These are phyloP conservation scores for Basidiobolus meristosporus DNA, from an alignment of 371 early-diverging fungal species.

Conservation along the genomic window DNA sequence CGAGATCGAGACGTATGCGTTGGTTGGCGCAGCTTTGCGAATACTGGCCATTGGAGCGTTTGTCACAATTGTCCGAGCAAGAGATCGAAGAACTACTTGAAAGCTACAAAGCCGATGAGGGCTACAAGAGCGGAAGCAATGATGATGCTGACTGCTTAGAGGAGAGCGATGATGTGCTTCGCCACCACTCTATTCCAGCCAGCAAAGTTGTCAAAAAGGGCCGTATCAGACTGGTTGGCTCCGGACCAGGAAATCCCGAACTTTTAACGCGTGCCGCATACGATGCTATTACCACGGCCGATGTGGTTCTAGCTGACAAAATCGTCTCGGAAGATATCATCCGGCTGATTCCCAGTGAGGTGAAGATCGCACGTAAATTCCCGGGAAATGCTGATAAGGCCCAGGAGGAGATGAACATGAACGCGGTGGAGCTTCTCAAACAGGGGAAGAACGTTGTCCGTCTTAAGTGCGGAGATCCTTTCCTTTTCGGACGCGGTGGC, in stretches of 20 bases:
- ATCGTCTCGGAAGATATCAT: constrained; percentile 58
- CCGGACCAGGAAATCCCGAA: constrained; percentile 73
- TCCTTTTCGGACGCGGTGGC: constrained; percentile 81
- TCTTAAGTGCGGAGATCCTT: constrained; percentile 82
- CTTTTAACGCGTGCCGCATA: constrained; percentile 61
- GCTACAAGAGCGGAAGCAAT: too few species aligned
- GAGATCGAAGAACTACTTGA: too few species aligned
- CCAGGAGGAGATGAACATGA: constrained; percentile 56
- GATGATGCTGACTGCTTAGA: too few species aligned
- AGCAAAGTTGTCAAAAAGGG: constrained; percentile 13
- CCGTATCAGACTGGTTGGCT: constrained; percentile 39
- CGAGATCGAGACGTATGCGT: constrained; percentile 51
- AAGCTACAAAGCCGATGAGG: too few species aligned
- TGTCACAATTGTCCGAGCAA: too few species aligned
- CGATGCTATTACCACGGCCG: constrained; percentile 41
- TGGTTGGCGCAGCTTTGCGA: constrained; percentile 17
- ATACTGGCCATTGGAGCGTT: too few species aligned
- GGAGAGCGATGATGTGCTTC: too few species aligned
- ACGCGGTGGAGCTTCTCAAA: constrained; percentile 33
- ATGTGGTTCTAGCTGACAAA: constrained; percentile 68
- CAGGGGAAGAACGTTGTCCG: constrained; percentile 59
- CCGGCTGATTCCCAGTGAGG: constrained; percentile 22
- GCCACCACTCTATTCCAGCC: too few species aligned
- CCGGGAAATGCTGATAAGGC: constrained; percentile 61
- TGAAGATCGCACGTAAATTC: constrained; percentile 45